A percentile compares a stretch with the other conserved stretches of the same genome.
phyloP scores from a whole-genome alignment of 768 basidiomycete species.

The Collybia sordida region DNA sequence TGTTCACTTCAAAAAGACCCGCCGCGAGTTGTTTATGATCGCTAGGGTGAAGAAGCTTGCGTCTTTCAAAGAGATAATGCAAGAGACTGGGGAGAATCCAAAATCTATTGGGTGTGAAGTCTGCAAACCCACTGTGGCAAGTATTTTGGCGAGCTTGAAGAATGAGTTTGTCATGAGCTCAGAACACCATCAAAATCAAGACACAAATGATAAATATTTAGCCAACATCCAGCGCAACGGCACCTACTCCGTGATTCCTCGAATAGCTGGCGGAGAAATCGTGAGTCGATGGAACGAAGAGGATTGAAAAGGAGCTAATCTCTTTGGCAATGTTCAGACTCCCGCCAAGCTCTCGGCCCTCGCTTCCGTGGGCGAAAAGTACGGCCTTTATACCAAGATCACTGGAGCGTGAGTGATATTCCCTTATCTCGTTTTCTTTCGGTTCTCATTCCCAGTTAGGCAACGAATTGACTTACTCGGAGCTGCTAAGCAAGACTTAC shows the following conservation, averaged over 20 bases:
- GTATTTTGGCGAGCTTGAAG: conserved; percentile 48
- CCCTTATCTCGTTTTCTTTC: background rate
- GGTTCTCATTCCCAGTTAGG: conserved; percentile 21
- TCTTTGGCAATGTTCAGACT: conserved; percentile 24
- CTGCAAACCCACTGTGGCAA: conserved; percentile 69
- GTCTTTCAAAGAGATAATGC: conserved; percentile 57
- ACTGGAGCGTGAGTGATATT: conserved; percentile 9
- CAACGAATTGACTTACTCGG: conserved; percentile 75
- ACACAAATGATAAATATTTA: conserved; percentile 69
- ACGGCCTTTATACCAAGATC: conserved; percentile 60
- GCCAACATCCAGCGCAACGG: conserved; percentile 75
- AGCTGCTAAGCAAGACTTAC: conserved; percentile 66
- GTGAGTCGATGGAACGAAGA: background rate
- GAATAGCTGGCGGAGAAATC: conserved; percentile 68
- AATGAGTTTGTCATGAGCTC: conserved; percentile 68
- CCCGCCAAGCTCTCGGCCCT: conserved; percentile 66
- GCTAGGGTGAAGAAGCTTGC: conserved; percentile 61
- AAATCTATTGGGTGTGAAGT: conserved; percentile 66
- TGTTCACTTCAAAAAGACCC: conserved; percentile 60
- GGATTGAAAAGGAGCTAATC: too few relatives aligned
- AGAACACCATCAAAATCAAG: conserved; percentile 66
- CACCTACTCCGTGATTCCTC: conserved; percentile 71
- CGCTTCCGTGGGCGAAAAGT: conserved; percentile 67
- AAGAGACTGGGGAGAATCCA: conserved; percentile 41
- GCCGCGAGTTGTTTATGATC: conserved; percentile 67